Conservation (phyloP, 495 filamentous ascomycete genomes). For the Hypomontagnella submonticulosa region DNA sequence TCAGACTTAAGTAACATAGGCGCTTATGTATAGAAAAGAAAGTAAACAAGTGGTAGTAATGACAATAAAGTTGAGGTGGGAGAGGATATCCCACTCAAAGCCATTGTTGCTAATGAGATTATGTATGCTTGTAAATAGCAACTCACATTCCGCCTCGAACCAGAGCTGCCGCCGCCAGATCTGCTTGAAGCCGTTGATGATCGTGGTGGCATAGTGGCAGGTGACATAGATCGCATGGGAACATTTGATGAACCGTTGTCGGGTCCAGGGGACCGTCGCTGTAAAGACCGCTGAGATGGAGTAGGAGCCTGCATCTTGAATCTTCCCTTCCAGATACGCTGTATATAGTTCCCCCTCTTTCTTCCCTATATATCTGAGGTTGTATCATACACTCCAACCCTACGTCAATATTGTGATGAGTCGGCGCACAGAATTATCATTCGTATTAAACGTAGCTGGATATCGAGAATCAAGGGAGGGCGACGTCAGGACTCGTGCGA, state of each 20-base stretch:
- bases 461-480: slow-evolving; percentile 1
- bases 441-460: slow-evolving; percentile 20
- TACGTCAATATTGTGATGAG: slow-evolving; percentile 12
- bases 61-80: slow-evolving; percentile 7
- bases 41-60: background rate
- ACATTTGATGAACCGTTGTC: slow-evolving; percentile 59
- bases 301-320: slow-evolving; percentile 54
- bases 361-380: slow-evolving; percentile 13
- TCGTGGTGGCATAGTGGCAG: slow-evolving; percentile 70
- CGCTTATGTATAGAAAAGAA: background rate
- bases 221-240: slow-evolving; percentile 80
- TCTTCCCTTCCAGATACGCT: slow-evolving; percentile 25
- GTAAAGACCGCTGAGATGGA: slow-evolving; percentile 54
- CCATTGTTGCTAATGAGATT: background rate
- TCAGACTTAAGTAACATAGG: background rate
- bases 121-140: background rate
- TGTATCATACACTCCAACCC: slow-evolving; percentile 17
- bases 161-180: slow-evolving; percentile 49
- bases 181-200: slow-evolving; percentile 55
- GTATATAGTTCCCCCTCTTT: slow-evolving; percentile 35
- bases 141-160: slow-evolving; percentile 65
- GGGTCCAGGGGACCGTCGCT: slow-evolving; percentile 62
- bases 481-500: slow-evolving; percentile 8
- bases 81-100: background rate
- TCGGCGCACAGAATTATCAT: slow-evolving; percentile 17